Evolutionary conservation across 805 yeast species (phyloP).

Genomic region (Candida orba): DNA sequence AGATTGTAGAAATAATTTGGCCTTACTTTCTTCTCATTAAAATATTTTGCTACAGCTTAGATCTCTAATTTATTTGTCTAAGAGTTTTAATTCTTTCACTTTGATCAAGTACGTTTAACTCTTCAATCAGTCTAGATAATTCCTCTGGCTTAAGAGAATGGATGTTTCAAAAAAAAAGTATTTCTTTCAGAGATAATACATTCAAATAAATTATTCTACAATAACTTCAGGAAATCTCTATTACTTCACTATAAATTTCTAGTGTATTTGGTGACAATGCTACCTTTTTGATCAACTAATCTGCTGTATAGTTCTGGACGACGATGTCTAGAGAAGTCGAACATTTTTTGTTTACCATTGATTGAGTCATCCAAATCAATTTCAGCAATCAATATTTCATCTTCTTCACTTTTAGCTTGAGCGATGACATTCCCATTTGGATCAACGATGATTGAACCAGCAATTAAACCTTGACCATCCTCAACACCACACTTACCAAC

Average conservation of each 20-base stretch:
- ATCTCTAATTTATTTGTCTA: too few species aligned
- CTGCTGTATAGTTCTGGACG: conserved; percentile 29
- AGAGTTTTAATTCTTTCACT: too few species aligned
- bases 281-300: conserved; percentile 24
- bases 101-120: too few species aligned
- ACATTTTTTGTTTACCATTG: conserved; percentile 29
- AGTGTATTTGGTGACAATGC: conserved; percentile 17
- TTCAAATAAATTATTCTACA: not conserved
- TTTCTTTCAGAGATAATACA: too few species aligned
- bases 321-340: conserved; percentile 31
- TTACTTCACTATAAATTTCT: not conserved
- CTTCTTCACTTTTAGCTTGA: conserved; percentile 30
- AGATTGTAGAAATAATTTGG: not conserved
- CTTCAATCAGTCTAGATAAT: not conserved
- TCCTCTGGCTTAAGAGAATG: not conserved
- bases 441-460: conserved; percentile 30
- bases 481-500: conserved; percentile 32
- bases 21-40: too few species aligned
- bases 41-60: too few species aligned
- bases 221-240: not conserved
- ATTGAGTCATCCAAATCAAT: conserved; percentile 31
- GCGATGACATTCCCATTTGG: conserved; percentile 30
- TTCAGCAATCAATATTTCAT: conserved; percentile 27
- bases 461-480: conserved; percentile 30
- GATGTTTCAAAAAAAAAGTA: not conserved